phyloP scores from a whole-genome alignment of 495 filamentous ascomycete species.

The Aspergillus haitiensis region DNA sequence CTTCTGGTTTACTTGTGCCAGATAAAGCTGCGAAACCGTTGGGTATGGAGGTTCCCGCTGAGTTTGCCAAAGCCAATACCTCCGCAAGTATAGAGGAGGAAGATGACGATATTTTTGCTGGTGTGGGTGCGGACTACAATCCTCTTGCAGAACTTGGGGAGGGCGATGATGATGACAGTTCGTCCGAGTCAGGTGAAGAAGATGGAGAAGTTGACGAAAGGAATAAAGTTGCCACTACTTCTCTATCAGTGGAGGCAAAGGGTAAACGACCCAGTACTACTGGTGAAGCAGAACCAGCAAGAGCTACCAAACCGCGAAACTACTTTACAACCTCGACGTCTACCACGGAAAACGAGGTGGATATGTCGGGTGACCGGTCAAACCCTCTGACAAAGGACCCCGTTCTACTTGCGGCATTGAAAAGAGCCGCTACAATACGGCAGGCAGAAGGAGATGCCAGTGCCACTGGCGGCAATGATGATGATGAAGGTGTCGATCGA shows the following conservation, averaged over 20 bases:
- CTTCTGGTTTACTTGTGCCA: conserved; percentile 57
- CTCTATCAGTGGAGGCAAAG: background rate
- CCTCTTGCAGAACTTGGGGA: conserved; percentile 73
- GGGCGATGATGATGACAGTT: conserved; percentile 38
- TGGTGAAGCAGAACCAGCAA: conserved; percentile 23
- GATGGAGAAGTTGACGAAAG: conserved; percentile 38
- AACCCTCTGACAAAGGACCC: conserved; percentile 66
- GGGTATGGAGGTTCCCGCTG: conserved; percentile 76
- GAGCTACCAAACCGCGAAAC: conserved; percentile 39
- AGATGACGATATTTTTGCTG: conserved; percentile 81
- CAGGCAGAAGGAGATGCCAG: conserved; percentile 33
- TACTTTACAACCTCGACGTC: conserved; percentile 35
- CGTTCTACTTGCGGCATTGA: conserved; percentile 76
- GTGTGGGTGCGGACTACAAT: conserved; percentile 82
- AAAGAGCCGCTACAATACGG: conserved; percentile 75
- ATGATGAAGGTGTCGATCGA: conserved; percentile 43
- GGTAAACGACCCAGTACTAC: background rate
- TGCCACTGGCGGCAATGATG: conserved; percentile 24
- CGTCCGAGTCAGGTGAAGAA: conserved; percentile 51
- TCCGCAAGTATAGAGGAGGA: conserved; percentile 46
- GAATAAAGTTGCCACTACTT: too few species aligned
- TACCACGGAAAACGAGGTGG: conserved; percentile 31
- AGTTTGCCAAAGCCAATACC: conserved; percentile 37
- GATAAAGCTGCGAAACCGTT: conserved; percentile 65
- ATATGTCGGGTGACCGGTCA: conserved; percentile 36